A percentile compares a stretch with the other conserved stretches of the same genome.
Conservation (phyloP, 1,284 basidiomycete genomes). For the Boletus coffeatus region DNA sequence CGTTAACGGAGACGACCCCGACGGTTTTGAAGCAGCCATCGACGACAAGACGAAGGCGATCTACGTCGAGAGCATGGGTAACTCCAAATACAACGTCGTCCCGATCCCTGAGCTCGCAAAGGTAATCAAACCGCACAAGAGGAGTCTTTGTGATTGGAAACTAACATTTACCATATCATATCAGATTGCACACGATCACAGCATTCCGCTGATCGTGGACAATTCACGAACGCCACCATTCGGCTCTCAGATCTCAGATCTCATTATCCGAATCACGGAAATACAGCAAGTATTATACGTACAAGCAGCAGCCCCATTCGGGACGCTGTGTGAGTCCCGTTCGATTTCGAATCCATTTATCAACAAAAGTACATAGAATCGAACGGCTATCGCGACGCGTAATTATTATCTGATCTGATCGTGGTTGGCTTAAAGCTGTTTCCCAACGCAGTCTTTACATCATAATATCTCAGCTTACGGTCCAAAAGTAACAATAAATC, state of each 20-base stretch:
- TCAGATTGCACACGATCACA: conserved; percentile 66
- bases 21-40: conserved; percentile 67
- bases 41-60: conserved; percentile 79
- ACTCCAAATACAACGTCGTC: conserved; percentile 41
- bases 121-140: conserved; percentile 28
- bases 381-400: neutral
- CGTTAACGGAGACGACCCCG: conserved; percentile 57
- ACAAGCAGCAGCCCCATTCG: neutral
- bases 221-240: conserved; percentile 37
- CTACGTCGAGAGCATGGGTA: conserved; percentile 84
- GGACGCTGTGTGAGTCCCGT: neutral
- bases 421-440: neutral
- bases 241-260: neutral
- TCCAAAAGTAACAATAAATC: neutral
- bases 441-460: neutral
- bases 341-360: neutral
- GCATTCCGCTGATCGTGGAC: conserved; percentile 80
- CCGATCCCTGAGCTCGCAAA: conserved; percentile 74
- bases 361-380: neutral
- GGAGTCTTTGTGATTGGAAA: neutral
- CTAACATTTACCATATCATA: neutral
- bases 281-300: neutral
- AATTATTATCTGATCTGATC: neutral
- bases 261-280: neutral
- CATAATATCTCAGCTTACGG: neutral